Evolutionary conservation across 805 yeast genomes (phyloP), one percentile per base, ranked within the genome.

Genomic region (Limtongia smithiae): DNA sequence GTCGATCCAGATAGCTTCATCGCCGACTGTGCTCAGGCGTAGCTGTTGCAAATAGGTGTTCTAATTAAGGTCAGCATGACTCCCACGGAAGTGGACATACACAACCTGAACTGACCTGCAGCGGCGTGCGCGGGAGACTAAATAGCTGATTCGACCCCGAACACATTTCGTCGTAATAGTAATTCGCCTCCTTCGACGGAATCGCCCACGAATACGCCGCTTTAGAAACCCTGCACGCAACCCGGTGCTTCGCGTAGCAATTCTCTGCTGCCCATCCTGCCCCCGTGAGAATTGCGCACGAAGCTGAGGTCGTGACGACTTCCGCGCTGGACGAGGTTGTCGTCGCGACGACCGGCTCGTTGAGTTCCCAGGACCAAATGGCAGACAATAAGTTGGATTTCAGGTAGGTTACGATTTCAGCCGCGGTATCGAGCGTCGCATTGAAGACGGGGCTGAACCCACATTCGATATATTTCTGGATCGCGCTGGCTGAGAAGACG

Each of bases 301-400:
- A 37, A 12, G 30, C 44, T 15, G 44, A 42, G 46, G 12, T 33
- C 21, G 18, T 58, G 7, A 14, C 48, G 14, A 27, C 42, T 20
- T 24, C 37, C 18, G 32, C 35, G n/a, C 41, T 43, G 11, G 43
- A 30, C 17, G 52, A 60, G 57, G 41, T 43, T 40, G 18, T 54
- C 38, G 14, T 42, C 44, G n/a, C 57, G 58, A 24, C 59, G 1
- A 41, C 28, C 1, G 93, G 93, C 60, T 83, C 77, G 8, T 67
- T 64, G 0, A 72, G 61, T 0, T 73, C 76, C 96, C 96, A 89
- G 1, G 91, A 76, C 96, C 96, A 89, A 32, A 76, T 48, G 12
- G 62, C 7, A 75, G 37, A 18, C 12, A 35, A 15, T 21, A 66
- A 40, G 3, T 58, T 44, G 2, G 41, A 37, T 9, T 49, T 45